These are phyloP conservation scores for Penicillium salamii DNA, from an alignment of 495 filamentous ascomycete genomes.

Conservation along the genomic window DNA sequence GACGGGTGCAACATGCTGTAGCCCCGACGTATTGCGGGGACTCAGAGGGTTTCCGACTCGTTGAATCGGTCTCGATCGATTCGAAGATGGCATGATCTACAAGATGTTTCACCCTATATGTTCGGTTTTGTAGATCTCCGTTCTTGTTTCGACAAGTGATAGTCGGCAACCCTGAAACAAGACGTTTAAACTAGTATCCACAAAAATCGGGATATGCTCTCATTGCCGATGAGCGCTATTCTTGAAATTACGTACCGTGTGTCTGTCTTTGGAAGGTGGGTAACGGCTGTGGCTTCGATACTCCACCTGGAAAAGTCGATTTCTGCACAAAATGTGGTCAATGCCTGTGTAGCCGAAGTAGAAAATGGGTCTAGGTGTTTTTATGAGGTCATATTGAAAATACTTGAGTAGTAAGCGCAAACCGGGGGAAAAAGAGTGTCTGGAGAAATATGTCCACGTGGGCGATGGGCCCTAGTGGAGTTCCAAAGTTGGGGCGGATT, in stretches of 20 bases:
- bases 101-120: background rate
- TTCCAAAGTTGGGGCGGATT: no score
- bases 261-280: slow-evolving; percentile 7
- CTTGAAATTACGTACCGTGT: background rate
- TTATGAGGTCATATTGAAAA: no score
- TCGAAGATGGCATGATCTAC: background rate
- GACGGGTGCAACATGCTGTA: background rate
- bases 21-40: background rate
- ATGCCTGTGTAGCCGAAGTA: background rate
- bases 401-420: no score
- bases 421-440: no score
- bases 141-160: slow-evolving; percentile 9
- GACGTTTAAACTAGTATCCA: background rate
- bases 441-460: background rate
- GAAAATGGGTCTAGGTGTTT: no score
- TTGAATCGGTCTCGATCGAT: background rate
- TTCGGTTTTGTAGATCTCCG: background rate
- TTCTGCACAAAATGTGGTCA: slow-evolving; percentile 10
- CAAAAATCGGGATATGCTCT: background rate
- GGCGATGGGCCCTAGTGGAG: no score
- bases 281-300: slow-evolving; percentile 25
- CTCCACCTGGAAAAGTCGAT: slow-evolving; percentile 13
- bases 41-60: no score
- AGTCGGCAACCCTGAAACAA: background rate
- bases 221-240: slow-evolving; percentile 1